These are phyloP conservation scores for Oenanthe sinensis DNA, from an alignment of 129 eudicot species.

Conservation along the genomic window DNA sequence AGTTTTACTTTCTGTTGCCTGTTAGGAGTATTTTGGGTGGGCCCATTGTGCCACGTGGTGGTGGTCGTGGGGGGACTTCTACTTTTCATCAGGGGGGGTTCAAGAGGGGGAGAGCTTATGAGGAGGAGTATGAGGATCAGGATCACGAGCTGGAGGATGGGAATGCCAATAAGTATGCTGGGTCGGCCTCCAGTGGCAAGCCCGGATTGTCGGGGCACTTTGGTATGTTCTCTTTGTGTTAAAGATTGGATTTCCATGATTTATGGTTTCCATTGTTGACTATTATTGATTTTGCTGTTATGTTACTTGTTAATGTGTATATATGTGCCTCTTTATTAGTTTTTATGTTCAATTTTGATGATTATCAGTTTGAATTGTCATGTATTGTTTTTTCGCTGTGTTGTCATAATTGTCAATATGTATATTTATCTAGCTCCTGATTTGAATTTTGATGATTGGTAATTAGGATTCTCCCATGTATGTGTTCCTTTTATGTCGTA, in stretches of 20 bases:
- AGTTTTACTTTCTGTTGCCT: constrained; percentile 76
- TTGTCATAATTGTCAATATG: not conserved
- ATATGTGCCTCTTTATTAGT: not conserved
- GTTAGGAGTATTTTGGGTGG: constrained; percentile 68
- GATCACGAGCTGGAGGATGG: constrained; percentile 32
- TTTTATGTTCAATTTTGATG: not conserved
- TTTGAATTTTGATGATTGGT: not conserved
- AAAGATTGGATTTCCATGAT: not conserved
- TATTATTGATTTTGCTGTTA: not conserved
- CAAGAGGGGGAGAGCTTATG: constrained; percentile 40
- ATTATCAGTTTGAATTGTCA: not conserved
- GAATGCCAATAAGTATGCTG: constrained; percentile 40
- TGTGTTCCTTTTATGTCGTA: not conserved
- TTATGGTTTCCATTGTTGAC: not conserved
- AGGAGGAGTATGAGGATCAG: constrained; percentile 25
- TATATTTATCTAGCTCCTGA: too few relatives aligned
- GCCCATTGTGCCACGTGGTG: constrained; percentile 35
- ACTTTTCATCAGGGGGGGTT: not conserved
- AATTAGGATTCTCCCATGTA: not conserved
- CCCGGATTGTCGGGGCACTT: constrained; percentile 31
- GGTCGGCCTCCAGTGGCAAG: constrained; percentile 48
- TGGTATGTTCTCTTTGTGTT: constrained; percentile 29
- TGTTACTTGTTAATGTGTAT: not conserved
- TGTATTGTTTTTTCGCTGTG: not conserved
- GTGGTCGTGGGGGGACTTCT: not conserved